Evolutionary conservation across 208 protist species (phyloP), one percentile per base, ranked within the genome.

Genomic region (Acanthamoeba rhysodes): DNA sequence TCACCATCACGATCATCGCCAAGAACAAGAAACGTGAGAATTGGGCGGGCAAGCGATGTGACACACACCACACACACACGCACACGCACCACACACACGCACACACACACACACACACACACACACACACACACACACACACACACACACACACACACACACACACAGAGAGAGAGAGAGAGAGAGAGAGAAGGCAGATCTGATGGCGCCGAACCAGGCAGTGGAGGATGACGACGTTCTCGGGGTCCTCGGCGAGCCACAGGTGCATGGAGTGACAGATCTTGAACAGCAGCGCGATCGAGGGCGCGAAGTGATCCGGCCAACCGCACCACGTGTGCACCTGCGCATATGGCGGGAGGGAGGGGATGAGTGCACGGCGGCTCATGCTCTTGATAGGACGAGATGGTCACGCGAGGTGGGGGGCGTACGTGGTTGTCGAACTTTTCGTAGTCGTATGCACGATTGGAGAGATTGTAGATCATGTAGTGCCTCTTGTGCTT

Each of bases 201-300:
- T 45, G 70, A 78, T 22, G 16, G 70, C 70, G 5, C 32, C n/a
- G 16, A 6, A 41, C 96, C 91, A 96, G 50, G 70, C 95, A 97
- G 45, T 96, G 95, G 48, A 97, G 34, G 68, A 94, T 80, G 22
- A 95, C 80, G 12, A 96, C 95, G 76, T 97, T 95, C 27, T 96
- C 82, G 45, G 95, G 87, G 87, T 96, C 88, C 29, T 59, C 32
- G 48, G 41, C 27, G 37, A 95, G 82, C 94, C 94, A 95, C 29
- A 84, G 53, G 68, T 95, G 84, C 24, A 95, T 93, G 41, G 70
- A 94, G 62, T 95, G 32, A 84, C 94, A 95, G 20, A 96, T 96
- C 55, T 62, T 93, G 48, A 95, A 95, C 29, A 96, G 55, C 6
- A 95, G 41, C 24, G 62, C 82, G 14, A 96, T 64, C 32, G 95